Percentiles rank a stretch among this genome's conserved stretches.
phyloP scores from a whole-genome alignment of 2,329 filamentous ascomycete genomes.

The Emergomyces orientalis region DNA sequence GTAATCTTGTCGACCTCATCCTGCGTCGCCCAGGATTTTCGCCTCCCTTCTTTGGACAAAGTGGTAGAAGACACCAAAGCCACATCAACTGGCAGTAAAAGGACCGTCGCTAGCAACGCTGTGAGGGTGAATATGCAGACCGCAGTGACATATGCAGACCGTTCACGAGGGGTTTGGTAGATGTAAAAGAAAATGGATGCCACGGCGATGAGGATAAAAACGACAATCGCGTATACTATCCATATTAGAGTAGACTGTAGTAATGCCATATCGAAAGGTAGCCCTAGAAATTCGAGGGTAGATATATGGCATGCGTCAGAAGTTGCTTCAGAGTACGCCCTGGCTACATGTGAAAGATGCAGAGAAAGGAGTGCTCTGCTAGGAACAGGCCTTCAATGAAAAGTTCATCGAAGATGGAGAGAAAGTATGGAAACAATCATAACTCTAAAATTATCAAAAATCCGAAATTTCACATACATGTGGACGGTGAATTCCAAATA shows the following conservation, averaged over 20 bases:
- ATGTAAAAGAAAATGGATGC: conserved; percentile 80
- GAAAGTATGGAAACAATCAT: not conserved
- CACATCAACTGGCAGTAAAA: conserved; percentile 90
- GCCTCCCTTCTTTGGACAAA: conserved; percentile 62
- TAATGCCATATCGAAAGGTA: conserved; percentile 46
- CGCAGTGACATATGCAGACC: conserved; percentile 68
- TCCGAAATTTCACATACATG: not conserved
- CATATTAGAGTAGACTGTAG: conserved; percentile 88
- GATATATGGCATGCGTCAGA: not conserved
- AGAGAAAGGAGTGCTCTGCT: not conserved
- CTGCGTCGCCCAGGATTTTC: conserved; percentile 92
- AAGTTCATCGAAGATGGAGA: not conserved
- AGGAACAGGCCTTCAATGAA: not conserved
- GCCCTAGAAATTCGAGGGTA: not conserved
- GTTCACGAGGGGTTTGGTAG: conserved; percentile 82
- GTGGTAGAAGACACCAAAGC: conserved; percentile 87
- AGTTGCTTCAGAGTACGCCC: not conserved
- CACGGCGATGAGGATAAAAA: conserved; percentile 65
- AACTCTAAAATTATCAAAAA: not conserved
- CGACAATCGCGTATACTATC: conserved; percentile 79
- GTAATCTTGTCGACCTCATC: conserved; percentile 69
- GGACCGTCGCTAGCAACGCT: conserved; percentile 77
- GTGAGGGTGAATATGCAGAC: conserved; percentile 84
- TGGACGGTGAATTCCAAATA: not conserved
- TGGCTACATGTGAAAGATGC: not conserved